Percentiles rank a stretch among this genome's conserved stretches.
Conservation (phyloP, 2,329 filamentous ascomycete species). For the Monosporascus sp. region DNA sequence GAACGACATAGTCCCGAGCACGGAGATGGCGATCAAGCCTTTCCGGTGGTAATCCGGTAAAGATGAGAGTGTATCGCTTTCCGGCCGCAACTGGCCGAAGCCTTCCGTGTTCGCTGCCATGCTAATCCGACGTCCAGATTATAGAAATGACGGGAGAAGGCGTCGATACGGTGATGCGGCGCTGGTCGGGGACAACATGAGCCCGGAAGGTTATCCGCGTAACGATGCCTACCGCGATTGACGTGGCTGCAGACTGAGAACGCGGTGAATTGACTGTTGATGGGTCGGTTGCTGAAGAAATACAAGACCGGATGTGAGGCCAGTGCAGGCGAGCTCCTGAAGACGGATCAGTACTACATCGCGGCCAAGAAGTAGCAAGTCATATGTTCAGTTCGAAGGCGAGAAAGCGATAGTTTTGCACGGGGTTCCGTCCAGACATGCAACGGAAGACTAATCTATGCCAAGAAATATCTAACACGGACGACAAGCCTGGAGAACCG, state of each 20-base stretch:
- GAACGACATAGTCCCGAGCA: slow-evolving; percentile 32
- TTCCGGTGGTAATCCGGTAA: slow-evolving; percentile 28
- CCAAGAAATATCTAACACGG: not conserved
- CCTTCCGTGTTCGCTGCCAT: not conserved
- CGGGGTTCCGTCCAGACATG: not conserved
- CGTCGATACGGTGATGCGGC: not conserved
- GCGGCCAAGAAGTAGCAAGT: too few species aligned
- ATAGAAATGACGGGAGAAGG: not conserved
- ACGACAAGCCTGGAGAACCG: not conserved
- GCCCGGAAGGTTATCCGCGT: not conserved
- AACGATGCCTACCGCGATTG: too few species aligned
- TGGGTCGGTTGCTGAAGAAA: too few species aligned
- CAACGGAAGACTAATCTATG: too few species aligned
- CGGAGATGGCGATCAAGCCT: slow-evolving; percentile 32
- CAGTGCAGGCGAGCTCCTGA: not conserved
- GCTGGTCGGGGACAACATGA: not conserved
- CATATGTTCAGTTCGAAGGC: too few species aligned
- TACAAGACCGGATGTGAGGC: too few species aligned
- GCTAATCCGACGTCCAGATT: not conserved
- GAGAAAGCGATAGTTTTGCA: not conserved
- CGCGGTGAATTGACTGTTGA: too few species aligned
- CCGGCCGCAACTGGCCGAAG: slow-evolving; percentile 1
- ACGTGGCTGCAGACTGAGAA: too few species aligned
- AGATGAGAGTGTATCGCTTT: slow-evolving; percentile 24
- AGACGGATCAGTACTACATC: too few species aligned